These are phyloP conservation scores for Henckelia pumila DNA, from an alignment of 257 asterid species.

Conservation along the genomic window DNA sequence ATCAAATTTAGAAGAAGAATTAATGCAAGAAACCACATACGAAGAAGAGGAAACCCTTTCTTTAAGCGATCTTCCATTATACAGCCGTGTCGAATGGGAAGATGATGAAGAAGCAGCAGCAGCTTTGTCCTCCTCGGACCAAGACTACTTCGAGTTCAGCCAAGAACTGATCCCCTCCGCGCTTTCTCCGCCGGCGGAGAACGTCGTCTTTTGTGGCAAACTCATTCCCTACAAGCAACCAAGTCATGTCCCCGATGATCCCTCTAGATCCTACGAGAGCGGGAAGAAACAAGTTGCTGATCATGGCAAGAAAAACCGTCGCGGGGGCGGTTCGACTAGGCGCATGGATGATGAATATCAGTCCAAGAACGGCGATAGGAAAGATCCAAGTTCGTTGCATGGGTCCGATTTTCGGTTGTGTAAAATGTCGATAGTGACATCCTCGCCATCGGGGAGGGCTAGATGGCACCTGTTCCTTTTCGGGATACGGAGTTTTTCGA, in stretches of 20 bases:
- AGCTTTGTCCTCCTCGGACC: conserved; percentile 42
- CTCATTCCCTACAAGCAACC: conserved; percentile 23
- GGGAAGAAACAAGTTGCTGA: conserved; percentile 6
- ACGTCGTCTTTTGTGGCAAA: background rate
- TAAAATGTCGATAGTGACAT: conserved; percentile 37
- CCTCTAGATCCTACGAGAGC: conserved; percentile 3
- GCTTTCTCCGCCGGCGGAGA: conserved; percentile 26
- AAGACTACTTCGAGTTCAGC: conserved; percentile 46
- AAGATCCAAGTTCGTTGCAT: conserved; percentile 5
- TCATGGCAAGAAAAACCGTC: conserved; percentile 11
- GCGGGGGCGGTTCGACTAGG: conserved; percentile 10
- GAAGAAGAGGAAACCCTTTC: conserved; percentile 69
- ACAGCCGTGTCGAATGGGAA: conserved; percentile 34
- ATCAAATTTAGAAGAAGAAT: conserved; percentile 23
- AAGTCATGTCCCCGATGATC: background rate
- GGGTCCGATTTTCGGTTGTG: conserved; percentile 23
- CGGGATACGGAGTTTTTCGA: conserved; percentile 47
- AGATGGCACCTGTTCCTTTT: conserved; percentile 52
- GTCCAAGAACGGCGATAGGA: conserved; percentile 8
- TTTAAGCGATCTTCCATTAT: conserved; percentile 56
- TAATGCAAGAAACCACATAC: conserved; percentile 29
- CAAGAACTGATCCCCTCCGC: conserved; percentile 30
- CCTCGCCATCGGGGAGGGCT: conserved; percentile 43
- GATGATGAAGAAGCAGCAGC: conserved; percentile 34
- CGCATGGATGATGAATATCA: background rate